Evolutionary conservation across 768 basidiomycete genomes (phyloP), one percentile per base, ranked within the genome.

Genomic region (Trichaptum fuscoviolaceum): DNA sequence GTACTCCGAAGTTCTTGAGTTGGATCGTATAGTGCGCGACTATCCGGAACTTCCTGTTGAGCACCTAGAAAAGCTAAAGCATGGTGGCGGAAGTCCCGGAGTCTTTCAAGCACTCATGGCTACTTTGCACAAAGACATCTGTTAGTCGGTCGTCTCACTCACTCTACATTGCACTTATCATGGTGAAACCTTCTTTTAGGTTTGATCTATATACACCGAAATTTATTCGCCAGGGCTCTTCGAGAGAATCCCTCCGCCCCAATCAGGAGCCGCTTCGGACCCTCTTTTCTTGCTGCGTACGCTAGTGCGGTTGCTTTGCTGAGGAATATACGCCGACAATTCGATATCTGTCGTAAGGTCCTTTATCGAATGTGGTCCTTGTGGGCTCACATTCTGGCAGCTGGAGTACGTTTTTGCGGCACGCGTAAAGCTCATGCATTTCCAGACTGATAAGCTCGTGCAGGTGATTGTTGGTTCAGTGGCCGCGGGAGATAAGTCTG

Each of bases 201-300:
- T 25, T 77, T 89, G 18, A 78, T 88, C 72, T 86, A 86, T 72
- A 83, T 89, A 35, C 87, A 88, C 70, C 82, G 88, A 27, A 81
- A 82, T 66, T 90, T 88, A 78, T 90, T 90, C 67, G 88, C 89
- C 0, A 86, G 87, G 71, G 89, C 89, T 3, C 84, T 90, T 69
- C 85, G 87, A 26, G 87, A 90, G 66, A 81, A 86, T 57, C 88
- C 89, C 0, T 74, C 76, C 30, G 87, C 90, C 73, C 89, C 89
- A 0, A 78, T 90, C 52, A 85, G 86, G 73, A 88, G 86, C 68
- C 73, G 79, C 7, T 90, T 88, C 63, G 84, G 86, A 0, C 84
- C 83, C 0, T 88, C 87, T 0, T 90, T 91, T 68, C 74, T 89
- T 1, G 87, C 88, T 1, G 80, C 86, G 4, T 88, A 87, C 68